Conservation (phyloP, 306 rosid genomes). For the Argentina anserina region DNA sequence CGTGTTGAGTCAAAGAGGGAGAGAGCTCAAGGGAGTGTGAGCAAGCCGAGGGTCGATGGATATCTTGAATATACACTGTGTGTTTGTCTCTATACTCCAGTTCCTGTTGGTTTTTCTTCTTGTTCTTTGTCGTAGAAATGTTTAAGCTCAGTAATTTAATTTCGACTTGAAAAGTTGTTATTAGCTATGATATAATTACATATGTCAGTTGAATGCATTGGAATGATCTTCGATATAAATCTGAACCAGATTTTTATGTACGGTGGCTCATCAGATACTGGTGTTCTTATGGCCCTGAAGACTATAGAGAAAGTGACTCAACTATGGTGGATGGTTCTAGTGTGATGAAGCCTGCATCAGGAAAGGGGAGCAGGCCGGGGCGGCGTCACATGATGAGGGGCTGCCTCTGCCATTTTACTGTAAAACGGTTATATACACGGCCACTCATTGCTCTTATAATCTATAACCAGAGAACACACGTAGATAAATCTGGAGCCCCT, state of each 20-base stretch:
- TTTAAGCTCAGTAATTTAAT: background rate
- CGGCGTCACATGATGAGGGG: constrained; percentile 92
- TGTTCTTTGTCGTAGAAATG: background rate
- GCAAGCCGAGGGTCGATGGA: constrained; percentile 81
- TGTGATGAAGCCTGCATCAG: constrained; percentile 56
- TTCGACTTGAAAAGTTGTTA: background rate
- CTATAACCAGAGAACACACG: constrained; percentile 70
- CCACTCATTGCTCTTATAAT: constrained; percentile 63
- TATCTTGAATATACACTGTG: constrained; percentile 76
- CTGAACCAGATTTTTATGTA: background rate
- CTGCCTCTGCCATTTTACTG: constrained; percentile 77
- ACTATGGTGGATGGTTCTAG: constrained; percentile 37
- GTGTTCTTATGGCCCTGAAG: constrained; percentile 95
- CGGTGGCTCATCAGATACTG: constrained; percentile 52
- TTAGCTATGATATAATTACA: background rate
- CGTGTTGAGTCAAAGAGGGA: constrained; percentile 72
- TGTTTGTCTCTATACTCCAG: constrained; percentile 18
- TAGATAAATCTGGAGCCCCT: constrained; percentile 65
- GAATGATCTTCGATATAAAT: constrained; percentile 6
- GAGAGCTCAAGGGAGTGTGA: constrained; percentile 54
- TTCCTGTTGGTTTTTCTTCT: background rate
- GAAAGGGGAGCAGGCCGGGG: constrained; percentile 85
- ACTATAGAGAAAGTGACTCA: constrained; percentile 53
- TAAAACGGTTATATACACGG: constrained; percentile 60
- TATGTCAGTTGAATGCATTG: background rate